Evolutionary conservation across 306 rosid genomes (phyloP), one percentile per base, ranked within the genome.

Genomic region (Cyclanthera cordifolia): DNA sequence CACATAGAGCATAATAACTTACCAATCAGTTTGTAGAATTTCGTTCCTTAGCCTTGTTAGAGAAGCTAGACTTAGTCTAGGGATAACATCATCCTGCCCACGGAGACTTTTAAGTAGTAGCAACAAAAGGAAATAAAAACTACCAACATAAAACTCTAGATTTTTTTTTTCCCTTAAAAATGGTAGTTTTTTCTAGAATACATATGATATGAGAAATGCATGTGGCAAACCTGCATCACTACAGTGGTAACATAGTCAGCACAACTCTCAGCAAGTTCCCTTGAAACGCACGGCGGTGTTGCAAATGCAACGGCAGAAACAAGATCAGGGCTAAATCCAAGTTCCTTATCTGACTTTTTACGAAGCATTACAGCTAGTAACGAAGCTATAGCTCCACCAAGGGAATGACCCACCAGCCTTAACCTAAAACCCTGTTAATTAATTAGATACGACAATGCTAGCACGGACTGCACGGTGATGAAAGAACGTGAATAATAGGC

Each of bases 21-120:
- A 93, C 96, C 99, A 93, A 83, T 93, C 96, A 11, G 99, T 93
- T 78, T 87, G 88, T 77, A 93, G 85, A 83, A 93, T 88, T 85
- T 93, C 99, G 74, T 81, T 86, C 78, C 99, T 88, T 72, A 93
- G 82, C 85, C 91, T 85, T 78, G 83, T 77, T 37, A 93, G 77
- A 74, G 99, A 88, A 76, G 91, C 95, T 50, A 66, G 75, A 74
- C 97, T 85, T 69, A 93, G 65, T 72, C 95, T 82, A 39, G 99
- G 97, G 74, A 93, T 72, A 72, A 93, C 73, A 76, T 86, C 99
- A 79, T 90, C 99, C 97, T 93, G 88, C 70, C 75, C 51, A 70
- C 48, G 3, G 76, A 51, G 21, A 52, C 74, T 75, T 75, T 25
- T 27, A 75, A 77, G 46, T 41, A 5, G 67, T n/a, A 71, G 69